Percentiles rank a stretch among this genome's conserved stretches.
Conservation (phyloP, 2,329 filamentous ascomycete species). For the Cytospora schulzeri region DNA sequence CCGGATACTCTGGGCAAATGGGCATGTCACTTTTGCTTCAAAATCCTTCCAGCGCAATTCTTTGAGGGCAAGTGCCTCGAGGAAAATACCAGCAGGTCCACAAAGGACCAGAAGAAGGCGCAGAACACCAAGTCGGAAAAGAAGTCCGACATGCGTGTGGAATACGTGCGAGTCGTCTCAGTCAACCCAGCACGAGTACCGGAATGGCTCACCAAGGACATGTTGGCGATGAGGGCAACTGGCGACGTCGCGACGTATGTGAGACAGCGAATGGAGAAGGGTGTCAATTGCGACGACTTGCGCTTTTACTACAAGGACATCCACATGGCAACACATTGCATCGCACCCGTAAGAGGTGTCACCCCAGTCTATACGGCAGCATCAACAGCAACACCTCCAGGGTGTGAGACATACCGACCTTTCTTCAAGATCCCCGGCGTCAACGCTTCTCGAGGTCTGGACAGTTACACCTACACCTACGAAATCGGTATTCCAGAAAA, state of each 20-base stretch:
- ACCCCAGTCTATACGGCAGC: conserved; percentile 20
- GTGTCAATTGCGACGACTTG: conserved; percentile 21
- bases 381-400: background rate
- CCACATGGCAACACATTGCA: conserved; percentile 10
- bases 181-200: background rate
- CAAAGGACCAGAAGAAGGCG: conserved; percentile 14
- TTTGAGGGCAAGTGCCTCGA: conserved; percentile 22
- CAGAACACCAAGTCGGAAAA: conserved; percentile 15
- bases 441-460: background rate
- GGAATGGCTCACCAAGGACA: conserved; percentile 22
- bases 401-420: conserved; percentile 10
- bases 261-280: conserved; percentile 8
- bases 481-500: conserved; percentile 14
- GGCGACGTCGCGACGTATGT: conserved; percentile 16
- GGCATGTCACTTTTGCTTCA: conserved; percentile 24
- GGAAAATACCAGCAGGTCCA: conserved; percentile 3
- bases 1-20: conserved; percentile 10
- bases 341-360: conserved; percentile 21
- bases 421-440: conserved; percentile 10
- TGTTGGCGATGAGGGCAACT: background rate
- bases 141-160: conserved; percentile 24
- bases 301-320: conserved; percentile 25
- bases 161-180: conserved; percentile 22
- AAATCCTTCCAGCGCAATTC: conserved; percentile 20
- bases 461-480: conserved; percentile 19